phyloP scores from a whole-genome alignment of 768 basidiomycete genomes.

The Russula brevipes region DNA sequence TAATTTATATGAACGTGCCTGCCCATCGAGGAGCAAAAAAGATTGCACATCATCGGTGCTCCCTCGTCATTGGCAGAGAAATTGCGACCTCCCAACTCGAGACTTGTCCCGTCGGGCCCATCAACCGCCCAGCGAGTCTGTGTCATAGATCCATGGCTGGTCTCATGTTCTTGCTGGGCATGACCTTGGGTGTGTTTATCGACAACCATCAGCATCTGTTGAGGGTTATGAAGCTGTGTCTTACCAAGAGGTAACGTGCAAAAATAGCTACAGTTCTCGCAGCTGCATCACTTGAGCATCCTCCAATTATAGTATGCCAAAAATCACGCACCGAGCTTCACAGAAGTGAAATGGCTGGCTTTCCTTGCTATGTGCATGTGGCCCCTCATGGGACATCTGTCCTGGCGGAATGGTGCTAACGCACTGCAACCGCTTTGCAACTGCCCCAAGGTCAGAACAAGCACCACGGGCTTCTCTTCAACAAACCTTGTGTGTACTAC shows the following conservation, averaged over 20 bases:
- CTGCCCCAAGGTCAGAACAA: constrained; percentile 28
- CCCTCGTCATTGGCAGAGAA: constrained; percentile 52
- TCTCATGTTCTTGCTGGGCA: constrained; percentile 56
- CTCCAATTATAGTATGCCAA: neutral
- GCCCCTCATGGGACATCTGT: constrained; percentile 39
- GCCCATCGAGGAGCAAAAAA: constrained; percentile 51
- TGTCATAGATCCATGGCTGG: constrained; percentile 60
- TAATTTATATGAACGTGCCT: constrained; percentile 54
- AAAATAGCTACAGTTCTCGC: constrained; percentile 52
- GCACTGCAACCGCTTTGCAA: constrained; percentile 48
- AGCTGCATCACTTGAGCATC: constrained; percentile 35
- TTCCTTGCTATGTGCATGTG: constrained; percentile 47
- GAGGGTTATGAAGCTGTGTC: neutral
- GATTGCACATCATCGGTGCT: constrained; percentile 59
- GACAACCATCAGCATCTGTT: neutral
- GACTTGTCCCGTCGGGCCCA: constrained; percentile 43
- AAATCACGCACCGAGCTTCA: constrained; percentile 38
- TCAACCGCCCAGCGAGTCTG: constrained; percentile 53
- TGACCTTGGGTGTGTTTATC: constrained; percentile 40
- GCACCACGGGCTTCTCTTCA: neutral
- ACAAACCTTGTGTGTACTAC: constrained; percentile 51
- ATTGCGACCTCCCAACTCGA: constrained; percentile 53
- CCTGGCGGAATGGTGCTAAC: constrained; percentile 44
- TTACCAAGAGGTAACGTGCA: constrained; percentile 53
- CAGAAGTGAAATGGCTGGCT: constrained; percentile 48